phyloP scores from a whole-genome alignment of 352 stramenopile species.

The Phytopythium vexans region DNA sequence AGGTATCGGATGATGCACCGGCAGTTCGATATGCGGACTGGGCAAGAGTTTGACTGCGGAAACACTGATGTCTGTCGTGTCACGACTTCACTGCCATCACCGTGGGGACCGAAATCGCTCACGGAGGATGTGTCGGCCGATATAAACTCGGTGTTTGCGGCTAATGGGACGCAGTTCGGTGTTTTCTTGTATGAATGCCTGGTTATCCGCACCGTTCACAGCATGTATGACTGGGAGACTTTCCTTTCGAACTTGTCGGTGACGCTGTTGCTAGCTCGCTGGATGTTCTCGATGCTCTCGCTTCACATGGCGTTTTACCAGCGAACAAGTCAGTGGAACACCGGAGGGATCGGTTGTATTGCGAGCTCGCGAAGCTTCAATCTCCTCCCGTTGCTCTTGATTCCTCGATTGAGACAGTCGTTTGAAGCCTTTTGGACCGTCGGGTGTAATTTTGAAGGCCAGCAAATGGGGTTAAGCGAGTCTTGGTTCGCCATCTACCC shows the following conservation, averaged over 20 bases:
- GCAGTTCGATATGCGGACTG: slow-evolving; percentile 16
- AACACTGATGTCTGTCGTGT: not conserved
- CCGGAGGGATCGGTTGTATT: slow-evolving; percentile 13
- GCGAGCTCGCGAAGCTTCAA: slow-evolving; percentile 10
- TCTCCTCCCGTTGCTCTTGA: slow-evolving; percentile 11
- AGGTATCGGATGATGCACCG: slow-evolving; percentile 20
- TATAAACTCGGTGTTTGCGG: slow-evolving; percentile 3
- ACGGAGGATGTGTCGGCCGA: not conserved
- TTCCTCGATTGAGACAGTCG: slow-evolving; percentile 16
- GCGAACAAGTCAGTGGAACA: slow-evolving; percentile 2
- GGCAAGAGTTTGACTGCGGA: slow-evolving; percentile 12
- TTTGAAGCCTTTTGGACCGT: slow-evolving; percentile 18
- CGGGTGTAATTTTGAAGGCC: slow-evolving; percentile 17
- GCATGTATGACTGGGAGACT: slow-evolving; percentile 26
- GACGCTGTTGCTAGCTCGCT: slow-evolving; percentile 23
- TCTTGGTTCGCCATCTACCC: slow-evolving; percentile 28
- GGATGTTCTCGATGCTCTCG: slow-evolving; percentile 17
- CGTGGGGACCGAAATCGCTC: not conserved
- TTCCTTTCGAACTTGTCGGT: slow-evolving; percentile 36
- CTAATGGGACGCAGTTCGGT: slow-evolving; percentile 22
- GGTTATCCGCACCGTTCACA: slow-evolving; percentile 5
- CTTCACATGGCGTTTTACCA: slow-evolving; percentile 3
- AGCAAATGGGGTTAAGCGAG: slow-evolving; percentile 13
- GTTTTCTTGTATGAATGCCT: slow-evolving; percentile 21
- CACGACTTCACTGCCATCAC: not conserved